These are phyloP conservation scores for Diaporthe amygdali DNA, from an alignment of 2,329 filamentous ascomycete genomes.

Conservation along the genomic window DNA sequence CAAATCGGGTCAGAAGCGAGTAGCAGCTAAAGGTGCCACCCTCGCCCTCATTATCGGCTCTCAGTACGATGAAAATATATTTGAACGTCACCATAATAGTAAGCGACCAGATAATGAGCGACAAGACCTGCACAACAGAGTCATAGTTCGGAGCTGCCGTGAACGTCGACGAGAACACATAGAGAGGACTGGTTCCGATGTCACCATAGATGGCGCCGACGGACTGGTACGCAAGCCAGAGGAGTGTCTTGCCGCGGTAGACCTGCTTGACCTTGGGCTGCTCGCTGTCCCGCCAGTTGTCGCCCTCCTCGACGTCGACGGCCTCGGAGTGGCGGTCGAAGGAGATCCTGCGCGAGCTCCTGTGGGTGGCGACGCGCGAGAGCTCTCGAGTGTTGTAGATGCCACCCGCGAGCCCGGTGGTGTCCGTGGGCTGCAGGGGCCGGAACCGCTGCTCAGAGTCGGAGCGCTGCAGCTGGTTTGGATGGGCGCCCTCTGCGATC, in stretches of 20 bases:
- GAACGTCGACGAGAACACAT: slow-evolving; percentile 73
- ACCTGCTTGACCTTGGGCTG: slow-evolving; percentile 28
- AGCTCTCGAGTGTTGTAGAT: slow-evolving; percentile 28
- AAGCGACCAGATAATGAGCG: slow-evolving; percentile 70
- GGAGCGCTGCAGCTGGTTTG: slow-evolving; percentile 14
- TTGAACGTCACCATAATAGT: slow-evolving; percentile 73
- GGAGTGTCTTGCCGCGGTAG: slow-evolving; percentile 27
- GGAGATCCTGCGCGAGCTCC: slow-evolving; percentile 14
- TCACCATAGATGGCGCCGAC: slow-evolving; percentile 70
- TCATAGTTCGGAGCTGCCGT: slow-evolving; percentile 54
- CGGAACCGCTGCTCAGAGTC: slow-evolving; percentile 23
- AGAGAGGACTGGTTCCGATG: slow-evolving; percentile 59
- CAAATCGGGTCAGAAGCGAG: slow-evolving; percentile 64
- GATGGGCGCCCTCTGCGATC: slow-evolving; percentile 25
- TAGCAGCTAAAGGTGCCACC: slow-evolving; percentile 72
- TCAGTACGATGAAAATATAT: slow-evolving; percentile 68
- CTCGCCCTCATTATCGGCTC: slow-evolving; percentile 71
- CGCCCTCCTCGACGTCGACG: slow-evolving; percentile 28
- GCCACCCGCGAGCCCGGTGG: slow-evolving; percentile 26
- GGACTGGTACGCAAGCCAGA: slow-evolving; percentile 63
- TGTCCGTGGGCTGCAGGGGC: slow-evolving; percentile 19
- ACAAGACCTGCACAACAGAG: slow-evolving; percentile 66
- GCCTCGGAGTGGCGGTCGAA: slow-evolving; percentile 12
- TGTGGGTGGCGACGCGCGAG: slow-evolving; percentile 18
- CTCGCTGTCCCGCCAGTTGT: slow-evolving; percentile 26